A percentile compares a stretch with the other conserved stretches of the same genome.
Evolutionary conservation across 1,139 yeast genomes (phyloP).

Genomic region (Yamadazyma atlantica): DNA sequence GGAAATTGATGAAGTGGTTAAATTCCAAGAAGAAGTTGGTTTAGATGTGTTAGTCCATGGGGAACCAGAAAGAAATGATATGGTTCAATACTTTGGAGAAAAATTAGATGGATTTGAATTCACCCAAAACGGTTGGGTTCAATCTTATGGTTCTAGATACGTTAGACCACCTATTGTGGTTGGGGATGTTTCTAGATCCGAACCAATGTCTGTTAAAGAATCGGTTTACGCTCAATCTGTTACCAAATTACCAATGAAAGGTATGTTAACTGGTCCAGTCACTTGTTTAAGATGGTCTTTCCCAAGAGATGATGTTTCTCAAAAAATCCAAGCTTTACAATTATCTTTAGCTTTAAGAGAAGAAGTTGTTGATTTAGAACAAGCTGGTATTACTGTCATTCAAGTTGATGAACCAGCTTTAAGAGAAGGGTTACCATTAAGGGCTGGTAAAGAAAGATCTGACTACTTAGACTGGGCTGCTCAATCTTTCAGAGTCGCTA

Average conservation of each 20-base stretch:
- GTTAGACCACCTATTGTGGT: slow-evolving; percentile 99
- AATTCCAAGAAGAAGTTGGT: slow-evolving; percentile 98
- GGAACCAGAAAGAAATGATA: slow-evolving; percentile 99
- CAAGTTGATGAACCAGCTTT: slow-evolving; percentile 99
- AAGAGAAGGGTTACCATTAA: slow-evolving; percentile 99
- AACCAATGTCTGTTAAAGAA: slow-evolving; percentile 98
- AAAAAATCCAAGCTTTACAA: slow-evolving; percentile 94
- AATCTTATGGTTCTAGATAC: slow-evolving; percentile 99
- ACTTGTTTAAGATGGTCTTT: slow-evolving; percentile 99
- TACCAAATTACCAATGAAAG: slow-evolving; percentile 95
- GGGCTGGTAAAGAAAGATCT: slow-evolving; percentile 95
- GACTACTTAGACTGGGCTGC: slow-evolving; percentile 99
- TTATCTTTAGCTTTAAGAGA: slow-evolving; percentile 97
- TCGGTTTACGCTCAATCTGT: slow-evolving; percentile 98
- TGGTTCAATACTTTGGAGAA: slow-evolving; percentile 99
- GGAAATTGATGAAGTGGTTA: slow-evolving; percentile 92
- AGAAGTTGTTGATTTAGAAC: slow-evolving; percentile 96
- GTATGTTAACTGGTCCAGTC: slow-evolving; percentile 99
- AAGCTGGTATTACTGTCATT: slow-evolving; percentile 95
- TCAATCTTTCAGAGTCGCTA: slow-evolving; percentile 98
- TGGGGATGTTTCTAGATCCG: slow-evolving; percentile 98
- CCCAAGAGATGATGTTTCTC: slow-evolving; percentile 99
- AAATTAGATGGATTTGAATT: slow-evolving; percentile 96
- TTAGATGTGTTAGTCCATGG: slow-evolving; percentile 98
- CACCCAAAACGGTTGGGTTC: slow-evolving; percentile 99